Base-by-base conservation (phyloP, 1,284 basidiomycete species). In the Trametes versicolor region DNA sequence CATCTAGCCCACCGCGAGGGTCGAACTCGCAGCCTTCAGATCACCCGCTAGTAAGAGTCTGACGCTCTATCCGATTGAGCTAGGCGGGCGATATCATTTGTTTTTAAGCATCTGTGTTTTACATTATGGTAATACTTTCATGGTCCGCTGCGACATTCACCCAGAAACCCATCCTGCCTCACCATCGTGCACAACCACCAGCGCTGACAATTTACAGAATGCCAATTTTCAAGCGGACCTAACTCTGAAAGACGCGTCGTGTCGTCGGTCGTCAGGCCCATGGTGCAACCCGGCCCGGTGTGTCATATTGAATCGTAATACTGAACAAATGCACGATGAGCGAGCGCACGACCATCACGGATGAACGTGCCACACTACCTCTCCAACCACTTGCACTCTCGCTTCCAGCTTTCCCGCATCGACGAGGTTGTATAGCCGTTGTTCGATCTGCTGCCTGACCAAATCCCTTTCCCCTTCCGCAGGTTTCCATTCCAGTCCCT, bases 1-100 rank as follows among this genome's bases (percentile, higher is more conserved):
- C 37, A 1, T 63, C 19, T 89, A 92, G 90, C 89, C 90, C 90
- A 92, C 89, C 89, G 91, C 89, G 90, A 91, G 90, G 89, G 89
- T 92, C 91, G 90, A 92, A 92, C 91, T 91, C 89, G 90, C 90
- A 93, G 89, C 90, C 90, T 92, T 92, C 90, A 90, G 87, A 89
- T 89, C 57, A 61, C 60, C 60, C 60, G 60, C 60, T 50, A 58
- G 34, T 61, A 61, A 61, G 60, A 61, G 60, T 61, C 60, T 61
- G 60, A 61, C 60, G 60, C 60, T 61, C 60, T 61, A 61, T 61
- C 60, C 60, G 60, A 61, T 61, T 61, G 60, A 61, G 60, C 57
- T 59, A 58, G 51, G 52, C 62, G 58, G 58, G 48, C 54, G 52
- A 49, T 59, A 39, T 12, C n/a, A n/a, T n/a, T n/a, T n/a, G n/a